Evolutionary conservation across 2,329 filamentous ascomycete species (phyloP).

Genomic region (Zymoseptoria crescenta): DNA sequence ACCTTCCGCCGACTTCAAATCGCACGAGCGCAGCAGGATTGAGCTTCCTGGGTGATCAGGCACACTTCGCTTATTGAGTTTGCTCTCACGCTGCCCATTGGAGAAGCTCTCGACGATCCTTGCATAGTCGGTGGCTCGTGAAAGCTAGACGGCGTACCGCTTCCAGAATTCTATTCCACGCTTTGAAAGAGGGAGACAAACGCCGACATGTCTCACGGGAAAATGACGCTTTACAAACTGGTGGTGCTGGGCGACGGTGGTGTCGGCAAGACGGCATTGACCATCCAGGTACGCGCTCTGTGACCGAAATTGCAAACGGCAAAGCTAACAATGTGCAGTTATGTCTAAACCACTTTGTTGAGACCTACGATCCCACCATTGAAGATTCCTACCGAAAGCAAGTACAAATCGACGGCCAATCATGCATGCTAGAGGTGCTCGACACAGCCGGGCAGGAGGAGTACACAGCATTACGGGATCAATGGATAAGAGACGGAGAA

Average conservation of each 20-base stretch:
- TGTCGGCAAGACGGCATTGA: slow-evolving; percentile 98
- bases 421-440: slow-evolving; percentile 94
- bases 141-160: not conserved
- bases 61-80: not conserved
- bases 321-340: slow-evolving; percentile 48
- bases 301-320: not conserved
- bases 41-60: not conserved
- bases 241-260: slow-evolving; percentile 97
- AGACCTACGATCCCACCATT: slow-evolving; percentile 69
- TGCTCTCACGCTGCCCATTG: not conserved
- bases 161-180: not conserved
- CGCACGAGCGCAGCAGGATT: not conserved
- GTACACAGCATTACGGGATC: slow-evolving; percentile 91
- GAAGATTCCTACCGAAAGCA: slow-evolving; percentile 63
- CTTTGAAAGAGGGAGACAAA: not conserved
- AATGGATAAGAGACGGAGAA: slow-evolving; percentile 97
- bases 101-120: not conserved
- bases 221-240: slow-evolving; percentile 62
- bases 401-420: slow-evolving; percentile 81
- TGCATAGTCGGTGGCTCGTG: not conserved
- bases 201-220: slow-evolving; percentile 29
- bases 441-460: slow-evolving; percentile 98
- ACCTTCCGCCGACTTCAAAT: not conserved
- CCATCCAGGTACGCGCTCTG: slow-evolving; percentile 57
- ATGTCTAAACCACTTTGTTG: slow-evolving; percentile 96